Evolutionary conservation across 352 stramenopile species (phyloP), one percentile per base, ranked within the genome.

Genomic region (Phytopythium kandeliae): DNA sequence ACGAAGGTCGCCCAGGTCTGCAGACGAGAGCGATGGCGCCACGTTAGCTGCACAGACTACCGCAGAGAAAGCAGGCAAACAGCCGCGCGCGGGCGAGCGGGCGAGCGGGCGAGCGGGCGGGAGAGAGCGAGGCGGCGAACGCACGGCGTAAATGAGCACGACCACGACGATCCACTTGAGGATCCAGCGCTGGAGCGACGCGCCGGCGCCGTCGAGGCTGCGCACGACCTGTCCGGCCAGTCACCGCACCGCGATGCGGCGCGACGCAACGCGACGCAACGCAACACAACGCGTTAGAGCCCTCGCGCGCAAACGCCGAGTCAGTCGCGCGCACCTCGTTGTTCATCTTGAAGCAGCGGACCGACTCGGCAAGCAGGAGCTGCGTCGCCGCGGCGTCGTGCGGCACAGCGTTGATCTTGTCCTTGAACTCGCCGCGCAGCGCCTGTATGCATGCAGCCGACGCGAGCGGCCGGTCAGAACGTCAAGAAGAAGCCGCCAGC

Each of bases 311-410:
- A n/a, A n/a, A n/a, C n/a, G n/a, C n/a, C n/a, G n/a, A n/a, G n/a
- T n/a, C n/a, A n/a, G n/a, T n/a, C n/a, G n/a, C n/a, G n/a, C 51
- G 30, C n/a, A 85, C 76, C 57, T 85, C 49, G 59, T 89, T 89
- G 65, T 85, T 89, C 60, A 83, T 71, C 48, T 82, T 65, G 40
- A 86, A 87, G 37, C 73, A 75, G 2, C 40, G 66, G 19, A 83
- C 47, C 2, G 73, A 85, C 37, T 89, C 78, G 9, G 40, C 54
- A 28, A 89, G 55, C 22, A 89, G 58, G 24, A 75, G 66, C 35
- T 67, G 51, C 59, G 63, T 81, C 13, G 63, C 85, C 19, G 60
- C 54, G 15, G 73, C 69, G 26, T 89, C 71, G 15, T 67, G 34
- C 1, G 52, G 28, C 0, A 82, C 49, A 28, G 59, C 43, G 54